Base-by-base conservation (phyloP, 2,329 filamentous ascomycete species). In the Nemania sp. region DNA sequence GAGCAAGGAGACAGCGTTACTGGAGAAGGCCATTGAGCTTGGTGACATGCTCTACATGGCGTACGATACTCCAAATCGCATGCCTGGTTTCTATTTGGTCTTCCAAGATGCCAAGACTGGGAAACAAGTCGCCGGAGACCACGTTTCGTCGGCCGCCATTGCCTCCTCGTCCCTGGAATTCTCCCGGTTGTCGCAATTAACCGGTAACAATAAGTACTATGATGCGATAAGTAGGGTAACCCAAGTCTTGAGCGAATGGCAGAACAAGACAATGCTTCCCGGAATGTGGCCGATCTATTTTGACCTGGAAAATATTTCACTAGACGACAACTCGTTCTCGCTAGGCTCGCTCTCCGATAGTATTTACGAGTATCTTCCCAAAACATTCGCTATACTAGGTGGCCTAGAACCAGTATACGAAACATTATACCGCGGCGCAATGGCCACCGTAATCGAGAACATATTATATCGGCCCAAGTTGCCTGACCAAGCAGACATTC, bases 201-300 rank as follows among this genome's bases (percentile, higher is more conserved):
- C 91, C 0, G 88, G 87, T 61, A 83, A 93, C 66, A 78, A 85
- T 64, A 92, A 89, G 73, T 93, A 91, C 79, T 93, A 90, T 75
- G 92, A 94, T 76, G 92, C 92, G 0, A 86, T 93, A 64, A 89
- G 90, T 65, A 87, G 92, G 10, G 88, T 97, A 55, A 92, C 91
- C 8, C 86, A 90, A 65, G 86, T 90, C 24, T 84, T 97, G n/a
- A 85, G 90, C 61, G 82, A 84, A 45, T 87, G 87, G 60, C 93
- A 96, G 79, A 88, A 89, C 73, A 79, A 83, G 4, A 94, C 92
- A 0, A 83, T 81, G n/a, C 78, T 95, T 5, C 92, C 92, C 0
- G 93, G 93, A 2, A 86, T 96, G 82, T 96, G 90, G 91, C 92
- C 92, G 0, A 84, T 86, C 22, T 82, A 83, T 57, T 80, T 95